These are phyloP conservation scores for Microthlaspi erraticum DNA, from an alignment of 345 rosid genomes.

Conservation along the genomic window DNA sequence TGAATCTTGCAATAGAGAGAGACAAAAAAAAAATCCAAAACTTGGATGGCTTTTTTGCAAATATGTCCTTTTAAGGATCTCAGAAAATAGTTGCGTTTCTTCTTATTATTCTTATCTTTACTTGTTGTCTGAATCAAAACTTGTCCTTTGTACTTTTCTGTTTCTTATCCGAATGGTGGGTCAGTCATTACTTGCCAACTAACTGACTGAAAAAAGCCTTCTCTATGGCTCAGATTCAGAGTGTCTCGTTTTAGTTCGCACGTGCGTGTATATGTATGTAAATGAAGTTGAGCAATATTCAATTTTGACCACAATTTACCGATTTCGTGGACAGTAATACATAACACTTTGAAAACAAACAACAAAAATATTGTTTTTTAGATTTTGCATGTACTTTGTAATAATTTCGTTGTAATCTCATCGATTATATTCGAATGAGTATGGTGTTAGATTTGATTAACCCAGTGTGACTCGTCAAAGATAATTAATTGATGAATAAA, in stretches of 20 bases:
- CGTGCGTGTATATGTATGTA: no score
- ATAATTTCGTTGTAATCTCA: neutral
- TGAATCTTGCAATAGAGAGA: neutral
- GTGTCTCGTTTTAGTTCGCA: neutral
- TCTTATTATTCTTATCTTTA: neutral
- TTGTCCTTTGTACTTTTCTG: no score
- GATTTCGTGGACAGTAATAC: neutral
- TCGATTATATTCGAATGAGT: neutral
- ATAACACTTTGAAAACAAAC: neutral
- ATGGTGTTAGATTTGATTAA: no score
- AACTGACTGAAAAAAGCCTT: neutral
- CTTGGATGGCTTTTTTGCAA: conserved; percentile 4
- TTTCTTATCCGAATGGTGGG: neutral
- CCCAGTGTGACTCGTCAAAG: no score
- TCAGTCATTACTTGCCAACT: no score
- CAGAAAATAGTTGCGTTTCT: neutral
- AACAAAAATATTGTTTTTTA: no score
- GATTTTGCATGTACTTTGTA: neutral
- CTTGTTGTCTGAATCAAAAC: no score
- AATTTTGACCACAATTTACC: neutral
- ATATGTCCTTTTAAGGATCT: neutral
- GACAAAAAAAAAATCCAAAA: neutral
- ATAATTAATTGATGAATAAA: no score
- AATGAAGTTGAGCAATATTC: conserved; percentile 12
- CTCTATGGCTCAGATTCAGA: neutral